Conservation (phyloP, 164 flowering plant genomes). For the Tetrastigma voinierianum region DNA sequence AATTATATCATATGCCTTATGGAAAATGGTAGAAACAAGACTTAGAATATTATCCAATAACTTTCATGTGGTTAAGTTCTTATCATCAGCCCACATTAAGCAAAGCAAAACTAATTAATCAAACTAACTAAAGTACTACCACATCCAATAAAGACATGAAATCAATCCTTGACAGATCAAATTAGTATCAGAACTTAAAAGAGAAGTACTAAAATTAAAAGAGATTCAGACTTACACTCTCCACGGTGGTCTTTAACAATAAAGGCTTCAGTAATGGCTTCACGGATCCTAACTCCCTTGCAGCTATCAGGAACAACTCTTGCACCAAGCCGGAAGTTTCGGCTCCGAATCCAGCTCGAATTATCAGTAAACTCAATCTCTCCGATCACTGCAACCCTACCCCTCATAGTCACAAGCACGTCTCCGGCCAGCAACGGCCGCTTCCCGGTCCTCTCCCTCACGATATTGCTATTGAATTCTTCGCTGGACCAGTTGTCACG, state of each 20-base stretch:
- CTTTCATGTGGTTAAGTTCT: no score
- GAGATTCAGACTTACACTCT: constrained; percentile 39
- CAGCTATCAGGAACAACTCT: not conserved
- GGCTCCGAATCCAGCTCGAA: constrained; percentile 3
- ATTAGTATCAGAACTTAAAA: no score
- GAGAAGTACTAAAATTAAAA: no score
- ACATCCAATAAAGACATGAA: no score
- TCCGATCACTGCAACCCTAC: not conserved
- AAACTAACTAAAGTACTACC: not conserved
- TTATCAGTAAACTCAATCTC: not conserved
- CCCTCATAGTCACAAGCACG: not conserved
- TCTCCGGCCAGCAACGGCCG: constrained; percentile 1
- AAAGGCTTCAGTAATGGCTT: constrained; percentile 49
- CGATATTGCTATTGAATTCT: not conserved
- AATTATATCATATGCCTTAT: no score
- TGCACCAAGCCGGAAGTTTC: constrained; percentile 3
- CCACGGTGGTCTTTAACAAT: constrained; percentile 64
- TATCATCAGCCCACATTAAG: not conserved
- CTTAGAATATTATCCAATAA: no score
- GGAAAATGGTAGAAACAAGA: no score
- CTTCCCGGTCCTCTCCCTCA: not conserved
- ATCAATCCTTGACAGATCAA: not conserved
- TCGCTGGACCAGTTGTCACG: not conserved
- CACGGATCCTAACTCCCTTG: constrained; percentile 37
- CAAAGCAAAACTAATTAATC: not conserved